A percentile compares a stretch with the other conserved stretches of the same genome.
Evolutionary conservation across 2,329 filamentous ascomycete genomes (phyloP).

Genomic region (Colletotrichum musae): DNA sequence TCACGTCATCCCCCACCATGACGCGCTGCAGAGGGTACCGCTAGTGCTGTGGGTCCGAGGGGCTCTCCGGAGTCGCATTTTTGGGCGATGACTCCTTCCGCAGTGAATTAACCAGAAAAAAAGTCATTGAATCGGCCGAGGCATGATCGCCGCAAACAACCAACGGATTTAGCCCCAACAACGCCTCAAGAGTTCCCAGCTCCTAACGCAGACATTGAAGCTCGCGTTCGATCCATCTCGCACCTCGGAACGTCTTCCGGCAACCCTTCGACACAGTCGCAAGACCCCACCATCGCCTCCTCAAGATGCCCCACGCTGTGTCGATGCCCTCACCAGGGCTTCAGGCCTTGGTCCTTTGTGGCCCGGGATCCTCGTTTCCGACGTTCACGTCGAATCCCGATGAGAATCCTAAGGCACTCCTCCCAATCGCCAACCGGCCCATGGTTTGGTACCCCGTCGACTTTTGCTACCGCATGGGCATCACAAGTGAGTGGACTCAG

Average conservation of each 20-base stretch:
- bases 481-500: constrained; percentile 71
- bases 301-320: constrained; percentile 80
- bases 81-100: constrained; percentile 38
- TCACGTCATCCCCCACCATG: constrained; percentile 10
- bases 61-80: constrained; percentile 15
- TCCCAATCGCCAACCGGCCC: constrained; percentile 86
- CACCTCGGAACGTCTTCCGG: background rate
- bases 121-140: constrained; percentile 17
- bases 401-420: constrained; percentile 85
- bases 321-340: constrained; percentile 82
- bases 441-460: constrained; percentile 94
- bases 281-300: constrained; percentile 36
- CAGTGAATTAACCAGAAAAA: constrained; percentile 14
- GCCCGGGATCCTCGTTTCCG: constrained; percentile 84
- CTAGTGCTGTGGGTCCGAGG: constrained; percentile 15
- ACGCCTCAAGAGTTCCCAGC: background rate
- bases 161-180: background rate
- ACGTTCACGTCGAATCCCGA: constrained; percentile 87
- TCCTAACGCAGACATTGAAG: background rate
- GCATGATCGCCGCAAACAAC: constrained; percentile 1
- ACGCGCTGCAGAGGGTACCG: constrained; percentile 3
- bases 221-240: background rate
- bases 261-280: constrained; percentile 7
- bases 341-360: constrained; percentile 87
- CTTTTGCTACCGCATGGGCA: constrained; percentile 86